Base-by-base conservation (phyloP, 179 eudicot genomes). In the Amaranthus tricolor region DNA sequence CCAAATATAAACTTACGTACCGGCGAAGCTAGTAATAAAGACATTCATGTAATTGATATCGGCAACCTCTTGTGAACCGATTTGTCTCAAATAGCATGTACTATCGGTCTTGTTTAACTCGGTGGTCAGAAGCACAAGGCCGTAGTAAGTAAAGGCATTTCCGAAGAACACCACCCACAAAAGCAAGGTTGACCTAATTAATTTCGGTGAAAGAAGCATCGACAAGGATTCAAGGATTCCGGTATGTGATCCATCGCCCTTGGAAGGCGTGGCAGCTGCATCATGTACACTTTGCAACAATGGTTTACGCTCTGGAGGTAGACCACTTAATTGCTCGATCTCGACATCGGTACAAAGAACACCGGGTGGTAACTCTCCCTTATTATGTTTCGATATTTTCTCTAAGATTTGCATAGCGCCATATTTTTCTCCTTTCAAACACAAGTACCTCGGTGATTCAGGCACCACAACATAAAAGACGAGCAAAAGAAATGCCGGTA, bases 11-110 rank as follows among this genome's bases (percentile, higher is more conserved):
- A 54, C 2, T 20, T 66, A n/a, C 77, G 8, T 84, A 91, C 96
- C 98, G 74, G 98, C 96, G 81, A 91, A 89, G 79, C 87, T 88
- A 56, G 94, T 87, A 82, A 93, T 88, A 73, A 93, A 91, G 71
- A 89, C 82, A 72, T 93, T 87, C 60, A 64, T 82, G 73, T 93
- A 93, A 84, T 72, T 83, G 69, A 86, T 82, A 52, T 73, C 54
- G 16, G 60, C 80, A 47, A 88, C 64, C 0, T 72, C 59, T 40
- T 74, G 75, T 0, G 85, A 70, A 44, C 62, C 70, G 57, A 45
- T 24, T 55, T 67, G 69, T 6, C 56, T 68, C 14, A 53, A 55
- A 50, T 54, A 57, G 74, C 91, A 84, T 53, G 80, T 77, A 74
- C 73, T 84, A 31, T 84, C 84, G 47, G 83, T 87, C 75, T 67